A percentile compares a stretch with the other conserved stretches of the same genome.
Conservation (phyloP, 257 asterid genomes). For the Henckelia pumila region DNA sequence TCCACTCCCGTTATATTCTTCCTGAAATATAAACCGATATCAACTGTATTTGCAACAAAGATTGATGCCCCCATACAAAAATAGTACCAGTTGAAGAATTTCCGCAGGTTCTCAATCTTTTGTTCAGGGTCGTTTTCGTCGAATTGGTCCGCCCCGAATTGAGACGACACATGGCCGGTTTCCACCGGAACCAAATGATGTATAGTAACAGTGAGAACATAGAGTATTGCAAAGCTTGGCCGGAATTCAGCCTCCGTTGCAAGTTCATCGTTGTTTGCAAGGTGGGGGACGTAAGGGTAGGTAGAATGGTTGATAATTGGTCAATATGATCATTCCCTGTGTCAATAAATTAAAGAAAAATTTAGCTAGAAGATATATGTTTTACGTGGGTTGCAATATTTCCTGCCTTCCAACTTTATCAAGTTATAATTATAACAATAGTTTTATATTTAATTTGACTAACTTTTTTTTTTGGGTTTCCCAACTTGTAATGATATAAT, state of each 20-base stretch:
- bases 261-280: constrained; percentile 41
- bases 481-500: too few species aligned
- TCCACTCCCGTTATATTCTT: constrained; percentile 86
- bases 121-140: constrained; percentile 69
- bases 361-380: too few species aligned
- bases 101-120: constrained; percentile 67
- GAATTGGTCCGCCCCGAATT: constrained; percentile 82
- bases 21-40: constrained; percentile 74
- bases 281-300: constrained; percentile 69
- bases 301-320: constrained; percentile 63
- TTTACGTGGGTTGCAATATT: too few species aligned
- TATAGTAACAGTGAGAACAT: constrained; percentile 55
- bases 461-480: too few species aligned
- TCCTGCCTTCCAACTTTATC: not conserved
- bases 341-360: not conserved
- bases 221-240: constrained; percentile 66
- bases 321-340: constrained; percentile 77
- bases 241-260: constrained; percentile 54
- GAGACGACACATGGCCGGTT: constrained; percentile 86
- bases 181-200: constrained; percentile 76
- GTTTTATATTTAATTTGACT: too few species aligned
- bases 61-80: constrained; percentile 87
- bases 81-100: constrained; percentile 90
- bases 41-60: constrained; percentile 71
- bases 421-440: too few species aligned